phyloP scores from a whole-genome alignment of 768 basidiomycete genomes.

The Pseudohyphozyma bogoriensis region DNA sequence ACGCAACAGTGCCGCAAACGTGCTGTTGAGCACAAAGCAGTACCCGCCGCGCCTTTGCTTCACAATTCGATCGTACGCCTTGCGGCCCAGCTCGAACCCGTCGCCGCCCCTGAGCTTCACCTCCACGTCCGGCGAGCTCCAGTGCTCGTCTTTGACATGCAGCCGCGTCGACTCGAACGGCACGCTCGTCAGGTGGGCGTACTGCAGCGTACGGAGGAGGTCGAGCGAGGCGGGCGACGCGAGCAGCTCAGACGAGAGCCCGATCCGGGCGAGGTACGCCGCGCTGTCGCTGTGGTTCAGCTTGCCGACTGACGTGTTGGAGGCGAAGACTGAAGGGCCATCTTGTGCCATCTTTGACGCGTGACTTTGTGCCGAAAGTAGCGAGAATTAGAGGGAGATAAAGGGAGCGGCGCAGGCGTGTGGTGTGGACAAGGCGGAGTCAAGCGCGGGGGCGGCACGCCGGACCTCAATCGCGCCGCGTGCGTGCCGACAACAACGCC shows the following conservation, averaged over 20 bases:
- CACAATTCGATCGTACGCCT: constrained; percentile 11
- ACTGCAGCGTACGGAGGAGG: constrained; percentile 14
- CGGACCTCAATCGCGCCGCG: no score
- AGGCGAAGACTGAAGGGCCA: no score
- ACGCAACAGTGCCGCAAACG: constrained; percentile 1
- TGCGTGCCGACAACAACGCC: no score
- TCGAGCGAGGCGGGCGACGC: constrained; percentile 13
- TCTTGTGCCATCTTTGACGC: no score
- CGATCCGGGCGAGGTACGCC: constrained; percentile 16
- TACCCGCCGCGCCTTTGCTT: constrained; percentile 6
- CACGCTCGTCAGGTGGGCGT: constrained; percentile 9
- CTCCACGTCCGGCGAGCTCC: not conserved
- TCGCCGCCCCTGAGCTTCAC: constrained; percentile 10
- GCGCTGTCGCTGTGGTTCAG: constrained; percentile 2
- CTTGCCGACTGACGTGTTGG: no score
- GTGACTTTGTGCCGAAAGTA: no score
- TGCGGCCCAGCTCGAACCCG: not conserved
- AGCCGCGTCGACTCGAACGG: constrained; percentile 18
- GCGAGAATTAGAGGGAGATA: no score
- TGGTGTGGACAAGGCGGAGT: no score
- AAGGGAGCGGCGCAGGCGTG: no score
- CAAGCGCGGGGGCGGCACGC: no score
- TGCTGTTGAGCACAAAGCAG: constrained; percentile 15
- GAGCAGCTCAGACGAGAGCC: not conserved
- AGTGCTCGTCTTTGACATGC: constrained; percentile 10